Base-by-base conservation (phyloP, 805 yeast genomes). In the Dipodascus geniculatus region DNA sequence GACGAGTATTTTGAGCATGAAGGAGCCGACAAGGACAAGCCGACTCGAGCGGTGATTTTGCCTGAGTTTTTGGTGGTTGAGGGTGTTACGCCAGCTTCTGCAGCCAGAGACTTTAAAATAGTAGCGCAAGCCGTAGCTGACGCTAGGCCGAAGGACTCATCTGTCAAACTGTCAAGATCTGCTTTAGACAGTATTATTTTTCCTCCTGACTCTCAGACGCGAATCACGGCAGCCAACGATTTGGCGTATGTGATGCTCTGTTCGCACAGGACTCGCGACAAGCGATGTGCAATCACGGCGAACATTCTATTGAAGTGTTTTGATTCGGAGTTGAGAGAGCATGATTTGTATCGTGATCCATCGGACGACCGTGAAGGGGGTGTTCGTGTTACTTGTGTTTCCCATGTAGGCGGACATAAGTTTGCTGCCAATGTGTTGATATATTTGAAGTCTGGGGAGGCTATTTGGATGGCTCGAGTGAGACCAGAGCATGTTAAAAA, bases 401-500 rank as follows among this genome's bases (percentile, higher is more conserved):
- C 87, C 63, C 99, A 91, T 67, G 85, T 91, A 23, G 99, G 99
- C 3, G 98, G 98, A 3, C 99, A 91, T 69, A 93, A 93, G 67
- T 93, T 74, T 68, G 88, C 93, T 1, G 97, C 97, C 1, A 91
- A 91, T 66, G 85, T 87, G 2, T 75, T 88, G 51, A 78, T 91
- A 16, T 89, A 88, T 64, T 70, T 81, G 58, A 81, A 76, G 58
- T 70, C 78, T 9, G 95, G 93, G 3, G 85, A 86, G 59, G 81
- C 83, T 55, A 78, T 89, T 24, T 89, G 97, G 97, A 71, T 87
- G 64, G 99, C 95, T 0, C 76, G 91, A 56, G 83, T 95, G 53
- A 74, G 79, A 2, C 98, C 98, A 2, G 74, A 75, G 51, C 86
- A 87, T 61, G 85, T 83, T 22, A 75, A 76, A 54, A 83, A 85